A percentile compares a stretch with the other conserved stretches of the same genome.
Conservation (phyloP, 768 basidiomycete species). For the Suillus subalutaceus region DNA sequence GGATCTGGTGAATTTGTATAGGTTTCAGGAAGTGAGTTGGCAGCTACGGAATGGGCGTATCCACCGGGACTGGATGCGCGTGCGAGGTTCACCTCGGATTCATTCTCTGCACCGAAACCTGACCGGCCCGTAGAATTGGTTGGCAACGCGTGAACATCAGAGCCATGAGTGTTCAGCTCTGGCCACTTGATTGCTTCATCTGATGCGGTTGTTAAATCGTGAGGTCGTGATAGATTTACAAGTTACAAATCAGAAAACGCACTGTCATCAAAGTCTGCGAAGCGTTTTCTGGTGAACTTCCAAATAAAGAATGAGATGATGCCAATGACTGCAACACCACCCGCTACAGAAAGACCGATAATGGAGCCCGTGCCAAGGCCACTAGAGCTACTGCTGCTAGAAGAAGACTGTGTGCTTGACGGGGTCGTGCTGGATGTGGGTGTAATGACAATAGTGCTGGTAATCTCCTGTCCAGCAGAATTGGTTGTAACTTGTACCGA, state of each 20-base stretch:
- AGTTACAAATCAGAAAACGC: constrained; percentile 36
- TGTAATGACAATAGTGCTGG: constrained; percentile 22
- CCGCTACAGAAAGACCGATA: constrained; percentile 79
- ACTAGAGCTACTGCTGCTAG: constrained; percentile 25
- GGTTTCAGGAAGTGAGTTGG: constrained; percentile 48
- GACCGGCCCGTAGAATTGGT: constrained; percentile 69
- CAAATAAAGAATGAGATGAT: constrained; percentile 78
- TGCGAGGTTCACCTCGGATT: constrained; percentile 58
- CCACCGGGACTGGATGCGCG: constrained; percentile 50
- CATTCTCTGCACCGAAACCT: constrained; percentile 65
- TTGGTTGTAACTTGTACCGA: constrained; percentile 27
- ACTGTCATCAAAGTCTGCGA: constrained; percentile 79
- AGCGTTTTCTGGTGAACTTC: constrained; percentile 85
- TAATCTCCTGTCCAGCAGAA: constrained; percentile 31
- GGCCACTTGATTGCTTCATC: constrained; percentile 92
- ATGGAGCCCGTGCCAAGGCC: constrained; percentile 74
- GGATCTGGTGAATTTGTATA: constrained; percentile 54
- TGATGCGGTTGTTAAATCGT: constrained; percentile 28
- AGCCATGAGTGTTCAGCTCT: constrained; percentile 69
- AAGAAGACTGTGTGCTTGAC: constrained; percentile 24
- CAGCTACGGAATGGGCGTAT: constrained; percentile 47
- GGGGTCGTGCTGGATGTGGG: constrained; percentile 28
- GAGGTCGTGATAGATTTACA: constrained; percentile 12
- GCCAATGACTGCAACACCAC: constrained; percentile 73
- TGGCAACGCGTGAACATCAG: constrained; percentile 67